phyloP scores from a whole-genome alignment of 805 yeast species.

The Teunomyces aglyptinius region DNA sequence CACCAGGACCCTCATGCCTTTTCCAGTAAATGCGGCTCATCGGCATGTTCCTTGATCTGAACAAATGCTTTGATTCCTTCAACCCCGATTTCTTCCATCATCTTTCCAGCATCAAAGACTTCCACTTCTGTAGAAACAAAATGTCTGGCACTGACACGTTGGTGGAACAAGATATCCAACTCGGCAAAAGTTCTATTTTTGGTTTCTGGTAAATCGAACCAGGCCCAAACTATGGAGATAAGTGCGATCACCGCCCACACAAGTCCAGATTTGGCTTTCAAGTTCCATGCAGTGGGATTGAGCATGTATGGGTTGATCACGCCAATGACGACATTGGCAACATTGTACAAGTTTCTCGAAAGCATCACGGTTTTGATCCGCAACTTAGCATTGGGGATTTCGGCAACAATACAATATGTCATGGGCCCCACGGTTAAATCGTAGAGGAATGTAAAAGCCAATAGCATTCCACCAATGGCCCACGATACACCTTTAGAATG shows the following conservation, averaged over 20 bases:
- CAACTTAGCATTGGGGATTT: constrained; percentile 33
- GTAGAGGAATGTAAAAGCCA: constrained; percentile 45
- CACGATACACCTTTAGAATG: constrained; percentile 27
- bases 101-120: constrained; percentile 36
- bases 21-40: background rate
- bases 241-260: constrained; percentile 39
- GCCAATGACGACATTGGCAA: constrained; percentile 31
- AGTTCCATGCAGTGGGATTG: constrained; percentile 44
- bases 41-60: constrained; percentile 6
- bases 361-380: constrained; percentile 38
- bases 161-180: constrained; percentile 51
- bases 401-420: constrained; percentile 40
- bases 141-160: constrained; percentile 39
- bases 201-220: constrained; percentile 59
- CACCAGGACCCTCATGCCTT: background rate
- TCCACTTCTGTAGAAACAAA: constrained; percentile 40
- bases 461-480: constrained; percentile 48
- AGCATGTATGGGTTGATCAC: constrained; percentile 41
- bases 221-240: constrained; percentile 39
- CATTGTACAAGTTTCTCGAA: constrained; percentile 38
- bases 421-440: constrained; percentile 42
- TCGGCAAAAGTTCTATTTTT: constrained; percentile 58
- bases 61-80: constrained; percentile 32
- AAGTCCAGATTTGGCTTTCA: constrained; percentile 46
- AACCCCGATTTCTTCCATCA: constrained; percentile 36